phyloP scores from a whole-genome alignment of 2,329 filamentous ascomycete genomes.

The Clonostachys byssicola region DNA sequence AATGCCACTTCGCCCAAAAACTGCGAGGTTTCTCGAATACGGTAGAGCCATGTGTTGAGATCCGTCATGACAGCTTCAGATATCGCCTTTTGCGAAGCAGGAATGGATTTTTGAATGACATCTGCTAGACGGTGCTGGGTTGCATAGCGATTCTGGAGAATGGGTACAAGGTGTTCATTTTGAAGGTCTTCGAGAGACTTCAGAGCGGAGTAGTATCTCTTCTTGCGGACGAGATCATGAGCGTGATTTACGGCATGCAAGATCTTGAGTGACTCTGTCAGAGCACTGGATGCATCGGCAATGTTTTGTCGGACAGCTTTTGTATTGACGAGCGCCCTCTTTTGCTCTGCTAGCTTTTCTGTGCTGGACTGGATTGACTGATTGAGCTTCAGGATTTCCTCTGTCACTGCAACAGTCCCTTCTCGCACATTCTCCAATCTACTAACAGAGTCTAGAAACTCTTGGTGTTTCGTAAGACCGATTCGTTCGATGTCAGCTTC shows the following conservation, averaged over 20 bases:
- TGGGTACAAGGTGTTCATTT: slow-evolving; percentile 81
- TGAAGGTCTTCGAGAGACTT: slow-evolving; percentile 93
- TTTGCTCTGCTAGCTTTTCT: slow-evolving; percentile 89
- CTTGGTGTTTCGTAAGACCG: slow-evolving; percentile 93
- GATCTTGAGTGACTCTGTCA: slow-evolving; percentile 90
- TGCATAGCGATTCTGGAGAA: slow-evolving; percentile 75
- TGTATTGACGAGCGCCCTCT: slow-evolving; percentile 90
- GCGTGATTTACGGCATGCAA: slow-evolving; percentile 90
- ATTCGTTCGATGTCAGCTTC: slow-evolving; percentile 92
- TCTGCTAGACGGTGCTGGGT: slow-evolving; percentile 93
- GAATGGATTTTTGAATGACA: slow-evolving; percentile 93
- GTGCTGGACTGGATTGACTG: slow-evolving; percentile 94
- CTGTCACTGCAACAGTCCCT: slow-evolving; percentile 81
- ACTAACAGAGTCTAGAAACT: slow-evolving; percentile 91
- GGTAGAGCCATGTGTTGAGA: slow-evolving; percentile 93
- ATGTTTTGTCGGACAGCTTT: slow-evolving; percentile 92
- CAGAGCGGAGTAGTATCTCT: slow-evolving; percentile 92
- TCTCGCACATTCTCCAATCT: slow-evolving; percentile 90
- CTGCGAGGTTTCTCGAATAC: slow-evolving; percentile 92
- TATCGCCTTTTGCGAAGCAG: slow-evolving; percentile 86
- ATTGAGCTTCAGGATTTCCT: slow-evolving; percentile 88
- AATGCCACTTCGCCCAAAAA: slow-evolving; percentile 95
- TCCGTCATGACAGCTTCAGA: slow-evolving; percentile 97
- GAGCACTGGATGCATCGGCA: slow-evolving; percentile 81
- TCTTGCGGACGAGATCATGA: slow-evolving; percentile 84